Percentiles rank a stretch among this genome's conserved stretches.
These are phyloP conservation scores for Nakazawaea ishiwadae DNA, from an alignment of 805 yeast genomes.

Conservation along the genomic window DNA sequence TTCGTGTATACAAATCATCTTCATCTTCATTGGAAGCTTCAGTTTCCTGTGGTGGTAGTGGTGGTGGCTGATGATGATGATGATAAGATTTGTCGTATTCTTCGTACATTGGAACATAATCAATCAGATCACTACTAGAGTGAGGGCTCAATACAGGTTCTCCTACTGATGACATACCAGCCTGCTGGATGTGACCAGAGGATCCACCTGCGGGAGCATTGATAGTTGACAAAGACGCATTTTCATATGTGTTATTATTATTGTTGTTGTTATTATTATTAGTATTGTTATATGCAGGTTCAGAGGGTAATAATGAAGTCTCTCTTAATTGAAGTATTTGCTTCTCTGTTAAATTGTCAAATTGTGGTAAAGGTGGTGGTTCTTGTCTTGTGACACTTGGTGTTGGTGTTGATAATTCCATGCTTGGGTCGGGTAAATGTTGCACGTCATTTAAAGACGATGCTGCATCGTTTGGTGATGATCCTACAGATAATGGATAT, in stretches of 20 bases:
- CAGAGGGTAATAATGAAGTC: slow-evolving; percentile 60
- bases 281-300: slow-evolving; percentile 28
- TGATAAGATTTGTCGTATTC: not conserved
- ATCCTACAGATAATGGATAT: slow-evolving; percentile 9
- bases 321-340: slow-evolving; percentile 50
- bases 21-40: not conserved
- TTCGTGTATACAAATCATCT: slow-evolving; percentile 7
- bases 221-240: no score
- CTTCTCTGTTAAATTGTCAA: slow-evolving; percentile 45
- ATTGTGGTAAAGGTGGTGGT: slow-evolving; percentile 11
- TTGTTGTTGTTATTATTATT: no score
- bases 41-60: no score
- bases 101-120: slow-evolving; percentile 12
- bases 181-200: no score
- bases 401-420: slow-evolving; percentile 2
- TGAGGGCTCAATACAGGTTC: not conserved
- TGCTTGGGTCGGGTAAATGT: not conserved
- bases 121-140: slow-evolving; percentile 2
- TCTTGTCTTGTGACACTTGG: not conserved
- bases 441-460: no score
- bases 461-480: slow-evolving; percentile 12
- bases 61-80: not conserved
- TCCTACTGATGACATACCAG: no score
- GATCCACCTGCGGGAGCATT: no score
- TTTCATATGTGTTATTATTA: no score